Base-by-base conservation (phyloP, 495 filamentous ascomycete genomes). In the Lichenothelia convexa region DNA sequence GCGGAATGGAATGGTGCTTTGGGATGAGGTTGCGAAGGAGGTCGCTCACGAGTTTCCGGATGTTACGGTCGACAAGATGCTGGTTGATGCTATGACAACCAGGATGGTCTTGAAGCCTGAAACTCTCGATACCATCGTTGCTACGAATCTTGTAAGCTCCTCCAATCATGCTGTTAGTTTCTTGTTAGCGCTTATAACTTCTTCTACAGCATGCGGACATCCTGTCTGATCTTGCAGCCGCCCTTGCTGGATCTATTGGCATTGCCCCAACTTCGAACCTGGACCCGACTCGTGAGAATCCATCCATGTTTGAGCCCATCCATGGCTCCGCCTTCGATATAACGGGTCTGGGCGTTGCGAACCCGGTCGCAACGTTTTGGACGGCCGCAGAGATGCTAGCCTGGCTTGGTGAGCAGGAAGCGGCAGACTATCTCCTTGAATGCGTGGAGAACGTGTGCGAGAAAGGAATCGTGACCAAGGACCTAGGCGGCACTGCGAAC, bases 351-450 rank as follows among this genome's bases (percentile, higher is more conserved):
- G 71, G 70, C 0, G 52, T 73, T 22, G 72, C 72, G 4, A 76
- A 78, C 48, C 71, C 72, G 0, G 62, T 78, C 0, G 71, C 59
- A 5, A 71, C 70, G 0, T 68, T 75, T 51, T 73, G 69, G 70
- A 69, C 66, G 2, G 65, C 58, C 2, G 61, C 62, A 0, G 68
- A 73, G 45, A 75, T 73, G 70, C 49, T 73, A 22, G 57, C 46
- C 0, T 75, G 68, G 69, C 44, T 75, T 27, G 67, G 67, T 4
- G 60, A 71, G 45, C 50, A 59, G 34, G 55, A 55, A 3, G 67
- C 66, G 6, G 56, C 60, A 0, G 50, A 57, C 39, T 43, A 55
- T 34, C 49, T 74, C 36, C 49, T 73, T 49, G 51, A 59, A 6
- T 55, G 53, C 23, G 62, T 74, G 1, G 67, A 73, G 46, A 60